A percentile compares a stretch with the other conserved stretches of the same genome.
phyloP scores from a whole-genome alignment of 1,284 basidiomycete species.

The Moesziomyces antarcticus region DNA sequence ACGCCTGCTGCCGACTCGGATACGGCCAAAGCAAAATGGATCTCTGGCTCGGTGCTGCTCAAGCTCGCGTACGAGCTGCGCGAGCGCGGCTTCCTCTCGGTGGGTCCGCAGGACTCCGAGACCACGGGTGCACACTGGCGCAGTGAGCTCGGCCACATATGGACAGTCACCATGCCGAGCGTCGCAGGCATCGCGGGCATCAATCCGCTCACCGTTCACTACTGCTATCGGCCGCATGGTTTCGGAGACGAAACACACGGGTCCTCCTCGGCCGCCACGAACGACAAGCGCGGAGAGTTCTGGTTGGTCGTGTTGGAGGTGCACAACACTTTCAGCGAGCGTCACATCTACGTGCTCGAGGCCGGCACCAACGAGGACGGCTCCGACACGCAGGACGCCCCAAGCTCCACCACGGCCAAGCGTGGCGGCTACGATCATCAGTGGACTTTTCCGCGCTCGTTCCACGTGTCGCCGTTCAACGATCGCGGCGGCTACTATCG shows the following conservation, averaged over 20 bases:
- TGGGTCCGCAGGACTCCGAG: conserved; percentile 47
- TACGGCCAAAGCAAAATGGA: conserved; percentile 17
- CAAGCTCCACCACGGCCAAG: conserved; percentile 1
- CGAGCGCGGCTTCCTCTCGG: conserved; percentile 19
- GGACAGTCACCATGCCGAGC: conserved; percentile 75
- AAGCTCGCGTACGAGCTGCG: conserved; percentile 57
- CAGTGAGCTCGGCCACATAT: conserved; percentile 41
- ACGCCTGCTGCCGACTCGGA: neutral
- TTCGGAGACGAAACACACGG: neutral
- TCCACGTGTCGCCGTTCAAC: conserved; percentile 85
- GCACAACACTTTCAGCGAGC: conserved; percentile 82
- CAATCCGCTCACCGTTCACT: conserved; percentile 81
- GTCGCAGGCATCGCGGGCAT: conserved; percentile 78
- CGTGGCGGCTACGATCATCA: conserved; percentile 72
- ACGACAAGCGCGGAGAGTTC: conserved; percentile 31
- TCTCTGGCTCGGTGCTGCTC: conserved; percentile 43
- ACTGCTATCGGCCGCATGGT: conserved; percentile 71
- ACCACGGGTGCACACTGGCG: conserved; percentile 7
- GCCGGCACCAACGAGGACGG: conserved; percentile 70
- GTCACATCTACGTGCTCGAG: conserved; percentile 73
- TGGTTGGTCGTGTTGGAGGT: conserved; percentile 77
- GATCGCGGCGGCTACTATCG: conserved; percentile 78
- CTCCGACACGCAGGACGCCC: neutral
- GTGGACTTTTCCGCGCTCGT: conserved; percentile 78
- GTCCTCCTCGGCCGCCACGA: neutral